These are phyloP conservation scores for Umbelopsis sp. DNA, from an alignment of 192 early-diverging fungal genomes.

Conservation along the genomic window DNA sequence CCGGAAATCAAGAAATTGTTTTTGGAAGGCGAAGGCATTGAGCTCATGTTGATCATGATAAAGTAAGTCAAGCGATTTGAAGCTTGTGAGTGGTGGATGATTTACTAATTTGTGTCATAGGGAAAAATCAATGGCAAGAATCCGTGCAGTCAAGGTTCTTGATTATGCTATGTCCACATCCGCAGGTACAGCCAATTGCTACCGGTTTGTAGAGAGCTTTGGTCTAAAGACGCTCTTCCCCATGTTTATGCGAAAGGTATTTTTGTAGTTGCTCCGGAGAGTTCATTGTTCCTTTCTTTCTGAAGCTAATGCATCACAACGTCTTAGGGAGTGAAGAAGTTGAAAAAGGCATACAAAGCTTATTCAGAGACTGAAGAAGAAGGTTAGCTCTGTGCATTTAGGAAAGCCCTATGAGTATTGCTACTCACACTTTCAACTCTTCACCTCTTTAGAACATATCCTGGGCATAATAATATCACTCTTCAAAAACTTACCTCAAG, in stretches of 20 bases:
- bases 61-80: constrained; percentile 50
- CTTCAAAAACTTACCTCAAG: constrained; percentile 63
- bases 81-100: neutral
- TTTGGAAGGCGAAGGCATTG: constrained; percentile 84
- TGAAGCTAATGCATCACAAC: neutral
- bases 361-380: constrained; percentile 84
- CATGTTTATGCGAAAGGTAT: constrained; percentile 77
- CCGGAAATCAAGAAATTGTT: constrained; percentile 73
- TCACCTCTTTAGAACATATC: constrained; percentile 67
- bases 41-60: constrained; percentile 88
- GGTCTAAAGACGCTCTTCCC: constrained; percentile 89
- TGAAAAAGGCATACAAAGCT: constrained; percentile 78
- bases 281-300: neutral
- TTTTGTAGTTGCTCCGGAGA: neutral
- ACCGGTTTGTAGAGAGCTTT: constrained; percentile 77
- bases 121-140: constrained; percentile 77
- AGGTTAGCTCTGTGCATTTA: constrained; percentile 35
- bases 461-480: constrained; percentile 83
- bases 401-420: neutral
- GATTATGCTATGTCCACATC: constrained; percentile 72
- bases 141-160: constrained; percentile 85
- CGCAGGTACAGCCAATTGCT: constrained; percentile 51
- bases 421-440: constrained; percentile 2
- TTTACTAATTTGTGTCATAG: constrained; percentile 29
- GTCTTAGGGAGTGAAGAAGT: constrained; percentile 63